A percentile compares a stretch with the other conserved stretches of the same genome.
Conservation (phyloP, 345 rosid species). For the Turnera subulata region DNA sequence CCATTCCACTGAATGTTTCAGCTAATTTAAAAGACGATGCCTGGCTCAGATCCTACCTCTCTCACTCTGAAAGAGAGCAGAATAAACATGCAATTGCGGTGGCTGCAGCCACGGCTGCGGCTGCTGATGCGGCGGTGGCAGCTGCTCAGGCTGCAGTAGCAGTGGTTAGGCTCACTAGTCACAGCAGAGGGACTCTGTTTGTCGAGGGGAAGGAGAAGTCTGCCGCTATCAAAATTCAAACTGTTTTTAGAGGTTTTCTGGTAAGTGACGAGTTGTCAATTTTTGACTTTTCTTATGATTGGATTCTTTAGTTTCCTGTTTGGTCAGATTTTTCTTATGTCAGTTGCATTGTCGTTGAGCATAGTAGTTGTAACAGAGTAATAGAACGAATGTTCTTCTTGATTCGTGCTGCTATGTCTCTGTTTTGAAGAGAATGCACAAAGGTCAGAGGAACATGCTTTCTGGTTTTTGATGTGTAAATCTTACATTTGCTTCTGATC, state of each 20-base stretch:
- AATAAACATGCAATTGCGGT: constrained; percentile 32
- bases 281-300: background rate
- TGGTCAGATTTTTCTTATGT: constrained; percentile 3
- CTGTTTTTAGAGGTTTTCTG: constrained; percentile 28
- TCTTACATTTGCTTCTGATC: background rate
- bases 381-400: constrained; percentile 1
- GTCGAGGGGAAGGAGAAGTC: constrained; percentile 18
- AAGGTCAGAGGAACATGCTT: constrained; percentile 7
- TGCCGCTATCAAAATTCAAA: constrained; percentile 27
- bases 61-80: constrained; percentile 25
- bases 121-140: constrained; percentile 31
- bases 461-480: background rate
- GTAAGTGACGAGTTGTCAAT: constrained; percentile 5
- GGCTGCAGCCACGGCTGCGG: constrained; percentile 31
- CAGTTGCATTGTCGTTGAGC: background rate
- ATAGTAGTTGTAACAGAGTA: background rate
- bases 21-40: constrained; percentile 13
- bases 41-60: constrained; percentile 24
- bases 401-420: background rate
- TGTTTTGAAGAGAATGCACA: background rate
- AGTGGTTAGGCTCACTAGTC: constrained; percentile 28
- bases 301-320: background rate
- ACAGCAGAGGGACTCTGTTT: constrained; percentile 21
- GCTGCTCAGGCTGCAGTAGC: constrained; percentile 31
- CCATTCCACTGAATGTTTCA: constrained; percentile 13